Conservation (phyloP, 2,329 filamentous ascomycete genomes). For the Clonostachys chloroleuca region DNA sequence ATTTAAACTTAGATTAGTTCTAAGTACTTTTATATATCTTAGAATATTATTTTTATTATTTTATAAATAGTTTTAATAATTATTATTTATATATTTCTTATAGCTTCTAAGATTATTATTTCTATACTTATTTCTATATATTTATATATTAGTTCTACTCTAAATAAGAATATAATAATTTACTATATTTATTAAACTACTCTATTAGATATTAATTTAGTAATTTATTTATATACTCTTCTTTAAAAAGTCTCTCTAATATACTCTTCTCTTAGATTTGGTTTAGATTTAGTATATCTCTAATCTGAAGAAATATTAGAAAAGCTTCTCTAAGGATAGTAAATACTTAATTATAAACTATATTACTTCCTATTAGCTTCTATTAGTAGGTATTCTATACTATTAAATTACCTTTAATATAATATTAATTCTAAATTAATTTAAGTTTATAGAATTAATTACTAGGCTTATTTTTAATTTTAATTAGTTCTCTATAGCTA, state of each 20-base stretch:
- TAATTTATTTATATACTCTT: not conserved
- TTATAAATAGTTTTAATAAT: too few relatives aligned
- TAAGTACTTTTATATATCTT: too few relatives aligned
- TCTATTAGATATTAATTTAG: not conserved
- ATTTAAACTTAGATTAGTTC: too few relatives aligned
- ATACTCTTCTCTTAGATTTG: not conserved
- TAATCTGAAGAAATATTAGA: too few relatives aligned
- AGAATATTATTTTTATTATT: too few relatives aligned
- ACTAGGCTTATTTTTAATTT: not conserved
- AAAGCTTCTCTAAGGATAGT: too few relatives aligned
- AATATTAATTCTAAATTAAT: not conserved
- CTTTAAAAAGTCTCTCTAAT: not conserved
- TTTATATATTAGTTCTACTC: not conserved
- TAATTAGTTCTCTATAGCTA: not conserved
- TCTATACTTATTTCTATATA: not conserved
- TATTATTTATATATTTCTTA: too few relatives aligned
- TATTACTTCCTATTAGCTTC: too few relatives aligned
- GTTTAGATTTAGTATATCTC: not conserved
- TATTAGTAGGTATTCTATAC: too few relatives aligned
- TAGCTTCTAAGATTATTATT: too few relatives aligned
- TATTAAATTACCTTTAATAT: not conserved
- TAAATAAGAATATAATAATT: not conserved
- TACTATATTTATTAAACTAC: not conserved
- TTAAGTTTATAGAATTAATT: not conserved
- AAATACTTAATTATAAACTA: too few relatives aligned